Conservation (phyloP, 225 moss, liverwort and hornwort genomes). For the Marchantia polymorpha region DNA sequence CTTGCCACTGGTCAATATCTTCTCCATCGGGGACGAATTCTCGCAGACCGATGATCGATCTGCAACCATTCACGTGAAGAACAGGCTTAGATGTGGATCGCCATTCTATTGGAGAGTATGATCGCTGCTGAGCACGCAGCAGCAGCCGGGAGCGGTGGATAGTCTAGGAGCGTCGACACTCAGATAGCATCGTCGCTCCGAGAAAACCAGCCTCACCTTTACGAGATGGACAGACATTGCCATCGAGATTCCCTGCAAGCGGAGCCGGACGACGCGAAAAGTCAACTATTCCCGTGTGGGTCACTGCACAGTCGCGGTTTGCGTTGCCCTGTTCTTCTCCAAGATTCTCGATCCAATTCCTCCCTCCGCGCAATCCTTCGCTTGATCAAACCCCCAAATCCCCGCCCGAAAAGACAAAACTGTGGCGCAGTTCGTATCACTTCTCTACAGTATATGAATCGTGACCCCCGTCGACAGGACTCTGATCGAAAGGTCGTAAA, state of each 20-base stretch:
- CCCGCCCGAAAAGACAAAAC: background rate
- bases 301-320: background rate
- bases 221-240: background rate
- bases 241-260: background rate
- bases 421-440: no score
- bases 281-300: background rate
- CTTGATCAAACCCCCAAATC: background rate
- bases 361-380: background rate
- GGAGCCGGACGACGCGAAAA: background rate
- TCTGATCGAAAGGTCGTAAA: no score
- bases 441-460: no score
- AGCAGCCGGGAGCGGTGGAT: background rate
- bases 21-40: background rate
- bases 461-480: no score
- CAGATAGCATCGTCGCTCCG: background rate
- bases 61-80: background rate
- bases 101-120: background rate
- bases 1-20: constrained; percentile 3
- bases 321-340: background rate
- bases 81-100: background rate
- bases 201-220: background rate
- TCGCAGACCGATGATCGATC: background rate
- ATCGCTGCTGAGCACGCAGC: background rate
- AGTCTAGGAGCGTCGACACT: background rate
- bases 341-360: background rate